Evolutionary conservation across 139 green algal species (phyloP), one percentile per base, ranked within the genome.

Genomic region (Coelastrella sp.): DNA sequence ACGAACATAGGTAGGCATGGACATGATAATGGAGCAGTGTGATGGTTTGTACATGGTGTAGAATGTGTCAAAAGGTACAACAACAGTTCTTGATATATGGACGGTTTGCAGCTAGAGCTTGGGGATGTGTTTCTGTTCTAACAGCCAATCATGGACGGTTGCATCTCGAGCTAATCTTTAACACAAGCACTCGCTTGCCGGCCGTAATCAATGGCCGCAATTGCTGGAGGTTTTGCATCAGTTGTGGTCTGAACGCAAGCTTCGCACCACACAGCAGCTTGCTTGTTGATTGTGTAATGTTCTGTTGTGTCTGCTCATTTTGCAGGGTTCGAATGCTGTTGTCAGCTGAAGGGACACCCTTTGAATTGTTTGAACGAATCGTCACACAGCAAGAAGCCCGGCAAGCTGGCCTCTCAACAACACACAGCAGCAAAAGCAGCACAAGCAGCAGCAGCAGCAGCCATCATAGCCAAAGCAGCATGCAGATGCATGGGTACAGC

Each of bases 341-440:
- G 80, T 97, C 96, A 0, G 97, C 97, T 1, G 96, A 98, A 59
- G 96, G 81, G 4, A 54, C 91, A 4, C 97, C 97, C 4, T 91
- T 95, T 13, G 95, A 98, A 66, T 94, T 99, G 32, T 99, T 99
- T 93, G 80, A 94, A 10, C 91, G 96, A 80, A 93, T 99, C 16
- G n/a, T 98, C 14, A 98, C 96, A 5, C 93, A 97, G 58, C 57
- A 83, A 14, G 93, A 96, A 16, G 89, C 89, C 6, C 85, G 76
- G n/a, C 73, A 83, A 73, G 71, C 22, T 2, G 77, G 23, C 19
- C 64, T 77, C 58, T 71, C 68, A 10, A 32, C 64, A 22, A 80
- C 73, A 68, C 78, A 74, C 23, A 64, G 66, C 86, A 57, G 75
- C 74, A 66, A 73, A 68, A 22, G 59, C 76, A 77, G 61, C 86